Evolutionary conservation across 371 early-diverging fungal genomes (phyloP).

Genomic region (Chytridium lagenaria): DNA sequence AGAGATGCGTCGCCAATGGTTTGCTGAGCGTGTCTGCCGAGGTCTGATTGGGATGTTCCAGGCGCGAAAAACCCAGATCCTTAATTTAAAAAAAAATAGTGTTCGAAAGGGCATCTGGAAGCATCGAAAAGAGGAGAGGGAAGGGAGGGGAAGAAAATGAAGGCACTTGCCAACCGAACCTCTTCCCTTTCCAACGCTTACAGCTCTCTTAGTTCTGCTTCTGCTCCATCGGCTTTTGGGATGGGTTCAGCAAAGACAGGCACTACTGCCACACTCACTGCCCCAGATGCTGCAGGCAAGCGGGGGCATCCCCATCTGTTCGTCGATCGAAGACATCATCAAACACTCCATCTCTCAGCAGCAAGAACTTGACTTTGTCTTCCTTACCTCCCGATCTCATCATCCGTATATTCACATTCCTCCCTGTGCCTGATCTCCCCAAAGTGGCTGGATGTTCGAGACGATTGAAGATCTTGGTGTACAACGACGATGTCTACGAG

Average conservation of each 20-base stretch:
- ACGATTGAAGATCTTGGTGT: conserved; percentile 56
- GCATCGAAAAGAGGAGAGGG: not conserved
- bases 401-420: conserved; percentile 48
- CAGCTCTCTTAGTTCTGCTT: not conserved
- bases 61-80: too few relatives aligned
- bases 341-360: conserved; percentile 2
- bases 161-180: not conserved
- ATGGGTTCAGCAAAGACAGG: conserved; percentile 10
- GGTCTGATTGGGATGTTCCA: too few relatives aligned
- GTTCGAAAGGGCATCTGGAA: too few relatives aligned
- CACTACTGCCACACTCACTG: too few relatives aligned
- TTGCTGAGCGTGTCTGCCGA: too few relatives aligned
- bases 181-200: not conserved
- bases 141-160: not conserved
- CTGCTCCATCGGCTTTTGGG: not conserved
- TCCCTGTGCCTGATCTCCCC: conserved; percentile 52
- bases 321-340: not conserved
- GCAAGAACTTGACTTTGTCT: conserved; percentile 37
- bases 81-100: too few relatives aligned
- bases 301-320: not conserved
- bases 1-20: too few relatives aligned
- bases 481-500: conserved; percentile 56
- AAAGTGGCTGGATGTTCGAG: conserved; percentile 51
- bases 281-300: not conserved
- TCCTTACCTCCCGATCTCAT: conserved; percentile 58